These are phyloP conservation scores for Umbilicus rupestris DNA, from an alignment of 164 flowering plant species.

Conservation along the genomic window DNA sequence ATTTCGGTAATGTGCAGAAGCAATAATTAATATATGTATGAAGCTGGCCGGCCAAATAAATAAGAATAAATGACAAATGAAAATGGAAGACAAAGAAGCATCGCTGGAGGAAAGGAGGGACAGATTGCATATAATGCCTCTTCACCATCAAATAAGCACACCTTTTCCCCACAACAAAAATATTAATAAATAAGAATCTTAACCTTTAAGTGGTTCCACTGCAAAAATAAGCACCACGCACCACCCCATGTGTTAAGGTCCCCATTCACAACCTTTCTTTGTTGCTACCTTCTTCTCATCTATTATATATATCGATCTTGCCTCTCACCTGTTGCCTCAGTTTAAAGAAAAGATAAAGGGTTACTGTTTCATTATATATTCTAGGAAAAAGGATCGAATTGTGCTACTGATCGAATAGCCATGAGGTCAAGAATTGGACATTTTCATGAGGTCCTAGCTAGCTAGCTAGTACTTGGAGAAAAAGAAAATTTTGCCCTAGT, in stretches of 20 bases:
- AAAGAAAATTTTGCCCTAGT: background rate
- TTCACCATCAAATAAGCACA: background rate
- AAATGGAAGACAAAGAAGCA: background rate
- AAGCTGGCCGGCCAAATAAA: no score
- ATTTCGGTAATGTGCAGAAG: no score
- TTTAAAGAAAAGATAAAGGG: no score
- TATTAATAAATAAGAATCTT: background rate
- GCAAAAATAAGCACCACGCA: background rate
- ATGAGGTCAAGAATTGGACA: no score
- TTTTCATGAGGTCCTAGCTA: background rate
- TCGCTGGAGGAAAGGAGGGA: background rate
- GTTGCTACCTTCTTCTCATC: background rate
- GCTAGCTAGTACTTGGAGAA: background rate
- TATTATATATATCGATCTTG: background rate
- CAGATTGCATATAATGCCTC: constrained; percentile 1
- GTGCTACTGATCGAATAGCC: no score
- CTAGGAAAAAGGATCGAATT: no score
- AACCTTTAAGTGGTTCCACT: constrained; percentile 2
- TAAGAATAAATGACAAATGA: no score
- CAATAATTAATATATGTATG: no score
- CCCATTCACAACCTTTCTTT: constrained; percentile 1
- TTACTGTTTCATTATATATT: no score
- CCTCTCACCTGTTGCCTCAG: no score
- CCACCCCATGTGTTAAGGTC: constrained; percentile 6
- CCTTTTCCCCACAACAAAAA: background rate